Percentiles rank a stretch among this genome's conserved stretches.
These are phyloP conservation scores for Neobulgaria alba DNA, from an alignment of 2,329 filamentous ascomycete genomes.

Conservation along the genomic window DNA sequence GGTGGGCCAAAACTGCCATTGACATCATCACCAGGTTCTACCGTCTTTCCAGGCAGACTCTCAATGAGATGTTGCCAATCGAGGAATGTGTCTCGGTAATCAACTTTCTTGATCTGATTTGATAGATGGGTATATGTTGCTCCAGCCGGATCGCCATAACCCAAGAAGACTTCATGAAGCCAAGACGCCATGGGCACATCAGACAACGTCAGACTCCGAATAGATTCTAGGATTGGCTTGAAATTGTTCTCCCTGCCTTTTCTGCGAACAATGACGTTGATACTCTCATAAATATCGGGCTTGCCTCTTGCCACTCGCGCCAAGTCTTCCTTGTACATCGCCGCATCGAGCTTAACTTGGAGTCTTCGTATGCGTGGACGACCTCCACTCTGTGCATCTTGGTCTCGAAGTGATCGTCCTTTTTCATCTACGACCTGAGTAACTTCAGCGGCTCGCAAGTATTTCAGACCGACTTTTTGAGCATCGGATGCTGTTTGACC, in stretches of 20 bases:
- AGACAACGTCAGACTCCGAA: slow-evolving; percentile 75
- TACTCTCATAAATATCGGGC: slow-evolving; percentile 68
- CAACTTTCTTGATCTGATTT: slow-evolving; percentile 68
- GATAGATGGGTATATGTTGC: slow-evolving; percentile 78
- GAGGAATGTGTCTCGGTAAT: slow-evolving; percentile 90
- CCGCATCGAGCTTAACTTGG: slow-evolving; percentile 72
- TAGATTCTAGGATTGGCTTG: slow-evolving; percentile 84
- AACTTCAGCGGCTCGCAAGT: slow-evolving; percentile 75
- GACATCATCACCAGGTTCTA: slow-evolving; percentile 68
- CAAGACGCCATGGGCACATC: slow-evolving; percentile 81
- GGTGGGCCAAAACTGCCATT: slow-evolving; percentile 74
- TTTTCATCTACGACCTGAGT: slow-evolving; percentile 81
- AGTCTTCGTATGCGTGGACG: slow-evolving; percentile 58
- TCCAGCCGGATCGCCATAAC: slow-evolving; percentile 85
- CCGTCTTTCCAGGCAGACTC: slow-evolving; percentile 76
- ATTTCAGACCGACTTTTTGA: slow-evolving; percentile 57
- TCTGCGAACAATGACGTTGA: slow-evolving; percentile 81
- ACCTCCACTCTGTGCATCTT: slow-evolving; percentile 52
- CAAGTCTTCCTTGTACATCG: slow-evolving; percentile 69
- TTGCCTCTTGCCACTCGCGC: slow-evolving; percentile 57
- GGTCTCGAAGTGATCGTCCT: slow-evolving; percentile 62
- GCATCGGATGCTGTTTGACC: slow-evolving; percentile 38
- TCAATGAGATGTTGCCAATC: slow-evolving; percentile 92
- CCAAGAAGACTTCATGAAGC: slow-evolving; percentile 96
- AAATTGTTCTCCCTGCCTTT: slow-evolving; percentile 94